Evolutionary conservation across 2,329 filamentous ascomycete genomes (phyloP).

Genomic region (Cryphonectria carpinicola): DNA sequence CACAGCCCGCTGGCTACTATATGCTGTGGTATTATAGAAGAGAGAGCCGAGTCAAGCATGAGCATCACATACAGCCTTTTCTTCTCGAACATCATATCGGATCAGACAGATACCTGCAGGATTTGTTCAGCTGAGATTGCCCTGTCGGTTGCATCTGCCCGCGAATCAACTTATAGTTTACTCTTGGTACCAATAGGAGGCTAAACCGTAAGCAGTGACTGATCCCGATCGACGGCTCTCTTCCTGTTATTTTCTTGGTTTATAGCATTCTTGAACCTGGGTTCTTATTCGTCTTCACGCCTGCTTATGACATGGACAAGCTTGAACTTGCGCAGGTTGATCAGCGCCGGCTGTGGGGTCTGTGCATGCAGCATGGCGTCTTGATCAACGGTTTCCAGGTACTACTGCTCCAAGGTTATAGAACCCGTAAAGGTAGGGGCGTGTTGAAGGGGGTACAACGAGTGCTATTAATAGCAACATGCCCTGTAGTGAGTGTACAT

Average conservation of each 20-base stretch:
- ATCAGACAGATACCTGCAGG: background rate
- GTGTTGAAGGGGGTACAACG: background rate
- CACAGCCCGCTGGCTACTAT: background rate
- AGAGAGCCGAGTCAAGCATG: background rate
- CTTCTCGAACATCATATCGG: background rate
- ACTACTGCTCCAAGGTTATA: background rate
- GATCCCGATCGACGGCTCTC: background rate
- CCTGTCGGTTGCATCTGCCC: background rate
- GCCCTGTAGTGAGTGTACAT: background rate
- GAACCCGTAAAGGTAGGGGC: background rate
- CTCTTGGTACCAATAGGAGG: too few species aligned
- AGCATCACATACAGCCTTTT: background rate
- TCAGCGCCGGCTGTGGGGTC: conserved; percentile 8
- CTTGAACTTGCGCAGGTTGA: background rate
- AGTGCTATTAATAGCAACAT: conserved; percentile 3
- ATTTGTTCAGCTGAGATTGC: background rate
- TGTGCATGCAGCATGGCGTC: conserved; percentile 8
- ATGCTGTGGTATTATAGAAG: background rate
- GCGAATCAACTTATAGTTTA: too few species aligned
- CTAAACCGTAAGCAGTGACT: too few species aligned
- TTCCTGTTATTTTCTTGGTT: background rate
- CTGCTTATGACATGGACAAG: background rate
- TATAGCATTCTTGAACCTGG: background rate
- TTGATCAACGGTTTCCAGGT: conserved; percentile 24
- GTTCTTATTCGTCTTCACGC: background rate